These are phyloP conservation scores for Exophiala calicioides DNA, from an alignment of 2,329 filamentous ascomycete species.

Conservation along the genomic window DNA sequence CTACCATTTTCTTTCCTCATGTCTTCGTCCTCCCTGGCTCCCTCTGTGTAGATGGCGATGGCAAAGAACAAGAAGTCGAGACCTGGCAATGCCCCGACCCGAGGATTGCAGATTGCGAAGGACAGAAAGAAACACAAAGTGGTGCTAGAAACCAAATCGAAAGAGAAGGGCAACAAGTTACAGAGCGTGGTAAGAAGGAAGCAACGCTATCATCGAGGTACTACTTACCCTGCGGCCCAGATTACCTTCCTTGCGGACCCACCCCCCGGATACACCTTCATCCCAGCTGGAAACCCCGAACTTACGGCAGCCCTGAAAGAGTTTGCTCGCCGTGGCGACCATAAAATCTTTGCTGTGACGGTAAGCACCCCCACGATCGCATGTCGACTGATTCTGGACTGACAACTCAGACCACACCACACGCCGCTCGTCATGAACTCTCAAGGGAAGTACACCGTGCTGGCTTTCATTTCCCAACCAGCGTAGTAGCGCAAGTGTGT, in stretches of 20 bases:
- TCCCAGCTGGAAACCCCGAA: constrained; percentile 61
- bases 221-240: constrained; percentile 39
- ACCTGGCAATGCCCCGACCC: constrained; percentile 14
- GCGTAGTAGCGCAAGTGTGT: constrained; percentile 61
- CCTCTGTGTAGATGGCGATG: constrained; percentile 24
- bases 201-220: constrained; percentile 2
- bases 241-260: constrained; percentile 57
- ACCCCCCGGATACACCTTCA: constrained; percentile 62
- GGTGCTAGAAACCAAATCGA: constrained; percentile 58
- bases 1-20: constrained; percentile 10
- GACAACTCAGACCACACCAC: constrained; percentile 48
- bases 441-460: constrained; percentile 63
- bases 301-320: constrained; percentile 63
- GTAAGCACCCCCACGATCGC: constrained; percentile 45
- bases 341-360: constrained; percentile 61
- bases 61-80: constrained; percentile 19
- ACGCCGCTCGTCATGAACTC: constrained; percentile 53
- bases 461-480: constrained; percentile 63
- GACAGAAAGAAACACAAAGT: constrained; percentile 55
- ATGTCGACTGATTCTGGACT: constrained; percentile 9
- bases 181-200: constrained; percentile 49
- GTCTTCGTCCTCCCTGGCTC: constrained; percentile 11
- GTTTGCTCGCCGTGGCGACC: constrained; percentile 55
- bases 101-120: constrained; percentile 29
- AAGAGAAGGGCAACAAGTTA: constrained; percentile 63